phyloP scores from a whole-genome alignment of 169 alveolate genomes.

The Plasmodium malariae region DNA sequence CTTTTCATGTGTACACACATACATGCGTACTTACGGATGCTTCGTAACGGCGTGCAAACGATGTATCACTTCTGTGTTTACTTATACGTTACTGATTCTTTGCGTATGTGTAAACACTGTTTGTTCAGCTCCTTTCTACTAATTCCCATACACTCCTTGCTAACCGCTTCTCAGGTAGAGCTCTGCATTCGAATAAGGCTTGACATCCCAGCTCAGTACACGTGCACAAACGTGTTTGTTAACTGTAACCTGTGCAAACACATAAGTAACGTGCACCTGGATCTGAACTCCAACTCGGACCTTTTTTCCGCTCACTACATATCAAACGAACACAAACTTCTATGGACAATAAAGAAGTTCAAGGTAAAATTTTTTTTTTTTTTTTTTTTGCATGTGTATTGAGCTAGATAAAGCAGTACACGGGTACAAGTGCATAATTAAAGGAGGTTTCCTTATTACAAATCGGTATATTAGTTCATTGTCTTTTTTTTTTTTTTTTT shows the following conservation, averaged over 20 bases:
- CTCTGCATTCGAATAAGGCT: slow-evolving; percentile 23
- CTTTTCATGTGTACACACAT: slow-evolving; percentile 1
- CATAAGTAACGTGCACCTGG: slow-evolving; percentile 45
- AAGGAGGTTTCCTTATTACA: too few relatives aligned
- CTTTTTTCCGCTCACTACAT: slow-evolving; percentile 84
- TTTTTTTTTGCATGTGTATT: slow-evolving; percentile 29
- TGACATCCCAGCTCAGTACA: slow-evolving; percentile 43
- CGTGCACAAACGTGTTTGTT: slow-evolving; percentile 69
- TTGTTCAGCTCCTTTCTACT: too few relatives aligned
- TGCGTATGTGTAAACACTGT: too few relatives aligned
- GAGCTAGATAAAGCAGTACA: slow-evolving; percentile 35
- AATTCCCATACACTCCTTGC: not conserved
- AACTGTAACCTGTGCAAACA: slow-evolving; percentile 59
- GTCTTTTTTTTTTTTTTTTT: too few relatives aligned
- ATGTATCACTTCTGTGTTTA: too few relatives aligned
- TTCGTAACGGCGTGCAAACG: not conserved
- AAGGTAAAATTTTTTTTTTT: slow-evolving; percentile 81
- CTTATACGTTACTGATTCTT: too few relatives aligned
- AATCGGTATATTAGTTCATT: too few relatives aligned
- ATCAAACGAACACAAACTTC: slow-evolving; percentile 86
- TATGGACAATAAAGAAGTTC: slow-evolving; percentile 94
- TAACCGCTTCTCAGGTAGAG: slow-evolving; percentile 9
- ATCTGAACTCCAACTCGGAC: slow-evolving; percentile 14
- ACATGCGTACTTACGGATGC: not conserved
- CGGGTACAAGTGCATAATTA: too few relatives aligned